These are phyloP conservation scores for Kondoa malvinella DNA, from an alignment of 768 basidiomycete species.

Conservation along the genomic window DNA sequence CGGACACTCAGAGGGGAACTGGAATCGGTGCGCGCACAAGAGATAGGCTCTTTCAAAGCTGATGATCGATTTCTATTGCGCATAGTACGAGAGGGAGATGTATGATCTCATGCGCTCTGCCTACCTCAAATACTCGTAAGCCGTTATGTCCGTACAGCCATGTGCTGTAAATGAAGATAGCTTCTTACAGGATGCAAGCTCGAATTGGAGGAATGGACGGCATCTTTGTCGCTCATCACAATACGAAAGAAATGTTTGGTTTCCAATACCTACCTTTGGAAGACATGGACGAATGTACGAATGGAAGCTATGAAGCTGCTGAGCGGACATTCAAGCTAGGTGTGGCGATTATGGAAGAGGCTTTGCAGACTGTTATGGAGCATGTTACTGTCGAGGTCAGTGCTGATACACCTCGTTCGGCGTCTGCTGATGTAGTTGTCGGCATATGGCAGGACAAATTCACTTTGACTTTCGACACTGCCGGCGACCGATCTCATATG, in stretches of 20 bases:
- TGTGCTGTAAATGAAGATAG: not conserved
- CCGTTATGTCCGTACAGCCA: not conserved
- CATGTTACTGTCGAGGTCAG: slow-evolving; percentile 13
- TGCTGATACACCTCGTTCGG: not conserved
- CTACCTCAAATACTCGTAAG: slow-evolving; percentile 76
- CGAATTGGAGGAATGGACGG: slow-evolving; percentile 97
- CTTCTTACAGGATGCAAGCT: slow-evolving; percentile 56
- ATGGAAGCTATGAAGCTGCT: slow-evolving; percentile 48
- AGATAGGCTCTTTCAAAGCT: slow-evolving; percentile 50
- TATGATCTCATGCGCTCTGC: slow-evolving; percentile 87
- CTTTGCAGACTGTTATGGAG: slow-evolving; percentile 5
- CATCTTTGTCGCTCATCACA: slow-evolving; percentile 60
- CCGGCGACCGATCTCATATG: not conserved
- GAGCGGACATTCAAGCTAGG: slow-evolving; percentile 59
- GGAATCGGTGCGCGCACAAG: slow-evolving; percentile 43
- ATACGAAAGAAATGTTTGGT: slow-evolving; percentile 69
- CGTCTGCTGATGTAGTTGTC: not conserved
- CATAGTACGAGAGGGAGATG: slow-evolving; percentile 83
- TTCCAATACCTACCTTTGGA: slow-evolving; percentile 79
- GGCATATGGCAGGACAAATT: not conserved
- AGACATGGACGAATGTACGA: slow-evolving; percentile 73
- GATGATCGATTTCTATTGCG: slow-evolving; percentile 43
- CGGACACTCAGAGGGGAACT: slow-evolving; percentile 27
- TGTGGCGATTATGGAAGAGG: slow-evolving; percentile 47
- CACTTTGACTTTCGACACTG: not conserved